A percentile compares a stretch with the other conserved stretches of the same genome.
Evolutionary conservation across 257 asterid genomes (phyloP).

Genomic region (Jasminum sambac): DNA sequence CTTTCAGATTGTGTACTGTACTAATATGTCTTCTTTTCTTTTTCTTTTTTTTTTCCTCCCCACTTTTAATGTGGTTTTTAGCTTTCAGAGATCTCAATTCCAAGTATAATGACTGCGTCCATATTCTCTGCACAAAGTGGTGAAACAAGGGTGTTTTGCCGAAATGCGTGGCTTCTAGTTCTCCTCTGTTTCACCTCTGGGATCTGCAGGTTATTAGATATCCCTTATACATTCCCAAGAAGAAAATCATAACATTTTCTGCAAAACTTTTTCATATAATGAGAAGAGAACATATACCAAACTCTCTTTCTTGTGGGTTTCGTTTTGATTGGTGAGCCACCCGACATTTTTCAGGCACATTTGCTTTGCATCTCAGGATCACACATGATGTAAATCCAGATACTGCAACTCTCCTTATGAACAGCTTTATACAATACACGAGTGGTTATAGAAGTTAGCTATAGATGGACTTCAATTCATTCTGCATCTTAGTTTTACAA

Average conservation of each 20-base stretch:
- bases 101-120: constrained; percentile 43
- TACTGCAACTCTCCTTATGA: not conserved
- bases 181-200: constrained; percentile 46
- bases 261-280: not conserved
- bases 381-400: not conserved
- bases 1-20: not conserved
- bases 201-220: constrained; percentile 43
- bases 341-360: no score
- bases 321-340: not conserved
- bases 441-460: not conserved
- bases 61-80: constrained; percentile 23
- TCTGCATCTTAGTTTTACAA: not conserved
- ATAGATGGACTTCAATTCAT: not conserved
- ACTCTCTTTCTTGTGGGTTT: not conserved
- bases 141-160: constrained; percentile 35
- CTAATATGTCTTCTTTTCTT: no score
- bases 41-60: no score
- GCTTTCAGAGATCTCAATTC: constrained; percentile 54
- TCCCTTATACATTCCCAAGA: not conserved
- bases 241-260: not conserved
- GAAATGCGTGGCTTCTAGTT: constrained; percentile 33
- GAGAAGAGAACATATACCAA: not conserved
- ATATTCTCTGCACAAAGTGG: constrained; percentile 55
- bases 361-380: no score
- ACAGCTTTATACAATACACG: not conserved